A percentile compares a stretch with the other conserved stretches of the same genome.
Conservation (phyloP, 305 asterid species). For the Solanum hybrid region DNA sequence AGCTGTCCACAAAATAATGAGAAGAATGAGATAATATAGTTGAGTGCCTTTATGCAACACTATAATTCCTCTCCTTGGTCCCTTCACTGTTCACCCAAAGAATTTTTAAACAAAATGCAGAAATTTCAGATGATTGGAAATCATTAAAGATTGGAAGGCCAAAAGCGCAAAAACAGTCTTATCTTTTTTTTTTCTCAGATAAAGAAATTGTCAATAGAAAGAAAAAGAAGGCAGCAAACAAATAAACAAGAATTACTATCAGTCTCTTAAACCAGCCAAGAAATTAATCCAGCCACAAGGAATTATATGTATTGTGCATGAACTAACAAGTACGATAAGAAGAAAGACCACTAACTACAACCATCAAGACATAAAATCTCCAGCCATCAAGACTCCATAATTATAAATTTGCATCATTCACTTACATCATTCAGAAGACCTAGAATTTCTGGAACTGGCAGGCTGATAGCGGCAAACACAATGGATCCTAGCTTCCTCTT, state of each 20-base stretch:
- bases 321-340: background rate
- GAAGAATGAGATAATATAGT: background rate
- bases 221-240: background rate
- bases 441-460: conserved; percentile 59
- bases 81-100: background rate
- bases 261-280: background rate
- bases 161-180: background rate
- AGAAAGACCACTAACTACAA: background rate
- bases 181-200: background rate
- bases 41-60: background rate
- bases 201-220: background rate
- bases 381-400: background rate
- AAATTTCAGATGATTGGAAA: background rate
- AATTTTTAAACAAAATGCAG: background rate
- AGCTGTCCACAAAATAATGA: conserved; percentile 34
- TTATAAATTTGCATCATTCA: background rate
- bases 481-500: conserved; percentile 57
- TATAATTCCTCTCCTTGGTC: background rate
- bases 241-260: background rate
- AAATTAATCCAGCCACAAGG: background rate
- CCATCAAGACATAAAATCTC: background rate
- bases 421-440: conserved; percentile 54
- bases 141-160: background rate
- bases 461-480: conserved; percentile 69
- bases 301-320: background rate